Evolutionary conservation across 2,329 filamentous ascomycete genomes (phyloP), one percentile per base, ranked within the genome.

Genomic region (Fusarium protoensiforme): DNA sequence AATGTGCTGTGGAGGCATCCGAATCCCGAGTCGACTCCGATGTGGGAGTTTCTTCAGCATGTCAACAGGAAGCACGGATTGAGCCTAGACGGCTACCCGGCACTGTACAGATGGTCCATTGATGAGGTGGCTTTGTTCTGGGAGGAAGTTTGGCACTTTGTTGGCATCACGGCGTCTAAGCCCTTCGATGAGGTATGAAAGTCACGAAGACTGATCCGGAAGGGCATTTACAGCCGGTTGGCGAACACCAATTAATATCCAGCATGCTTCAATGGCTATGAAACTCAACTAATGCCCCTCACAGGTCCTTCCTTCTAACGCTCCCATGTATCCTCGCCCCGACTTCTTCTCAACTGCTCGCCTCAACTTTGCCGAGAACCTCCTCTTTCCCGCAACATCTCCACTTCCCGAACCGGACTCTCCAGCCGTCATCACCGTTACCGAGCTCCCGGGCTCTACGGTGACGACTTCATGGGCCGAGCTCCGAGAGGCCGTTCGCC

Each of bases 331-430:
- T 78, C 96, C 96, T 27, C 91, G 94, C 27, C 95, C 96, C 9
- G 86, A 91, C 68, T 98, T 98, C 86, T 98, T 98, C 81, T 82
- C 90, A 65, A 92, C 92, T 11, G 89, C 93, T 16, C 91, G 87
- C 66, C 87, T 98, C 73, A 99, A 98, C 82, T 98, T 98, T 80
- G 95, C 96, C 29, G 94, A 98, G 84, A 99, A 99, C 81, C 87
- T 98, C 62, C 90, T 99, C 5, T 98, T 92, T 81, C 96, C 96
- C 5, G 86, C 86, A 58, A 78, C 79, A 4, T 60, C 72, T 48
- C 73, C 77, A 38, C 67, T 78, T 29, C 69, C 81, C 36, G 84
- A 92, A 71, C 88, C 92, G 59, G 82, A 90, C 53, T 86, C 88
- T 6, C 83, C 89, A 8, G 95, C 95, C 20, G 87, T 97, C 53